Evolutionary conservation across 208 protist species (phyloP), one percentile per base, ranked within the genome.

Genomic region (Crithidia bombi): DNA sequence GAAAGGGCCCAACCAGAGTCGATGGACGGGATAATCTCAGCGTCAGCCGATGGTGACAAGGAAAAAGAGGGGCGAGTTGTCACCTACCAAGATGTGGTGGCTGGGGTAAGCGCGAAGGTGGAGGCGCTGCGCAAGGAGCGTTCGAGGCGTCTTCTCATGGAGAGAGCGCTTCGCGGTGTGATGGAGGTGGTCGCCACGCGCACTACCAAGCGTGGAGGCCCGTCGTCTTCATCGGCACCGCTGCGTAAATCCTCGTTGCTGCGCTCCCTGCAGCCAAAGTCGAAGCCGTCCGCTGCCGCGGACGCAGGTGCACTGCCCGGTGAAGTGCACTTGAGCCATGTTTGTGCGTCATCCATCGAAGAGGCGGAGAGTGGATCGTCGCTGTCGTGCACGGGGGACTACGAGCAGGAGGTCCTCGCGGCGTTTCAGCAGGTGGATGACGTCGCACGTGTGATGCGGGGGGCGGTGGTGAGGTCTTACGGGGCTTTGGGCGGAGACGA

Each of bases 401-500:
- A 72, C 46, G 80, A 81, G 33, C 51, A 64, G 56, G 50, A 78
- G 51, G 69, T 86, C 23, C 71, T 46, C 5, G 17, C 52, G 1
- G 74, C 80, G 17, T 68, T 82, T 19, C 63, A 58, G 19, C 50
- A 77, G 38, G 26, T 35, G 5, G 69, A 65, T 5, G 75, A 70
- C 47, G 78, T 76, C 49, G 61, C 78, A 7, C 14, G 23, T 1
- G 59, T 61, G 38, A 69, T 90, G 63, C 79, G 85, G 12, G 66
- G 15, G 12, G 85, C 82, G 2, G 70, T 86, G 3, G 28, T 56
- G 39, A 65, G 23, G 11, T 66, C 56, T 61, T 81, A 81, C 38
- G 67, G 75, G 35, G 69, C 71, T 6, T 79, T 90, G n/a, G 78
- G 85, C 19, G 85, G 81, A 12, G 54, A 69, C 1, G 46, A 50